A percentile compares a stretch with the other conserved stretches of the same genome.
Conservation (phyloP, 352 stramenopile species). For the Achlya hypogyna region DNA sequence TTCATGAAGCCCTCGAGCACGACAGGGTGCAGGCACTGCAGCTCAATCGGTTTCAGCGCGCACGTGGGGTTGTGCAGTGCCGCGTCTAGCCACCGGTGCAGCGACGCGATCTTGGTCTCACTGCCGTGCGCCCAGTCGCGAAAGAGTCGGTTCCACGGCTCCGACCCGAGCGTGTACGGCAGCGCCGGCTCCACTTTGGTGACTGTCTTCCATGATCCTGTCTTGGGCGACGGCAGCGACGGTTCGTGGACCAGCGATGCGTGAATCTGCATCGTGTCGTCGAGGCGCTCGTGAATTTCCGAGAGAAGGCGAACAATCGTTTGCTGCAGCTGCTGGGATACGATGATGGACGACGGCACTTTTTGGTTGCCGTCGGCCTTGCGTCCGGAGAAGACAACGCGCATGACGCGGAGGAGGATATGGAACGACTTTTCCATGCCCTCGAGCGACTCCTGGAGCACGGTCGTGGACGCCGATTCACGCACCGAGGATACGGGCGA, state of each 20-base stretch:
- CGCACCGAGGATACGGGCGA: not conserved
- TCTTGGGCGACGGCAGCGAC: not conserved
- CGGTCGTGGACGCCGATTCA: not conserved
- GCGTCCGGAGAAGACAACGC: not conserved
- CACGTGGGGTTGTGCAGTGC: constrained; percentile 1
- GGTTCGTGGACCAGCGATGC: not conserved
- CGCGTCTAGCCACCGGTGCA: constrained; percentile 7
- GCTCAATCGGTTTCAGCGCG: constrained; percentile 1
- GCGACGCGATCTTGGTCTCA: not conserved
- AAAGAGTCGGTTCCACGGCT: constrained; percentile 14
- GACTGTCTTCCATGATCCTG: constrained; percentile 5
- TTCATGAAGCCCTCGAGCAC: constrained; percentile 19
- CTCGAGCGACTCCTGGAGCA: constrained; percentile 6
- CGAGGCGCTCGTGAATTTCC: constrained; percentile 6
- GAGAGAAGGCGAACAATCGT: constrained; percentile 7
- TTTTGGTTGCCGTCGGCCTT: not conserved
- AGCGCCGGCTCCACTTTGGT: not conserved
- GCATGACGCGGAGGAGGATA: constrained; percentile 12
- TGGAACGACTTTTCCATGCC: constrained; percentile 12
- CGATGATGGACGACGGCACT: not conserved
- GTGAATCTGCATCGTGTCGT: constrained; percentile 9
- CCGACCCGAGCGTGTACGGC: constrained; percentile 13
- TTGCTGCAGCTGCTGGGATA: not conserved
- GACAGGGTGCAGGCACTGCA: constrained; percentile 9
- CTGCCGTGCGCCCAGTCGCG: constrained; percentile 17